Base-by-base conservation (phyloP, 1,139 yeast species). In the Geotrichum citri-aurantii region DNA sequence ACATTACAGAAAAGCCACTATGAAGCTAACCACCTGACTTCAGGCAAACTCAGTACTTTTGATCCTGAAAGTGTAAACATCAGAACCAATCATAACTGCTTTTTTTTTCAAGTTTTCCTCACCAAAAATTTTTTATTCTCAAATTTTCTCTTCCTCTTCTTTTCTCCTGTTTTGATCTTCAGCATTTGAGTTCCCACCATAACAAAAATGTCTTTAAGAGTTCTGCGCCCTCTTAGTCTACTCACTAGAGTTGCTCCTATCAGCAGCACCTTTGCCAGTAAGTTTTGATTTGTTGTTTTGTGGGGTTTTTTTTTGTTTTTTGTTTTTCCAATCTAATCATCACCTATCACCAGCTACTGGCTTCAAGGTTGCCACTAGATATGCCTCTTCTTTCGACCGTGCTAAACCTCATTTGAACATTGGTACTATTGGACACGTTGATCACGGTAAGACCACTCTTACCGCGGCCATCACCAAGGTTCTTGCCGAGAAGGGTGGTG, bases 391-490 rank as follows among this genome's bases (percentile, higher is more conserved):
- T 52, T 69, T 69, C 60, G 68, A 68, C 50, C 66, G 73, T 60
- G 61, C 65, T 60, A 91, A 93, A 80, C 99, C 99, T 54, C 99
- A 93, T 74, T 86, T 93, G 68, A 93, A 93, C 78, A 82, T 92
- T 69, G 98, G 97, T 80, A 92, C 97, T 73, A 92, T 85, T 72
- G 91, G 91, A 66, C 99, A 93, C 76, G 98, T 93, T 68, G 99
- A 93, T 80, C 98, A 93, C 77, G 99, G 99, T 77, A 93, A 93
- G 79, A 92, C 98, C 69, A 92, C 98, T 57, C 82, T 93, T 74
- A 93, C 98, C 62, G 98, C 99, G 65, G 98, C 99, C 70, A 92
- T 93, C 79, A 93, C 99, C 78, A 93, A 93, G 80, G 93, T 90
- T 62, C 82, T 93, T 66, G 81, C 97, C 57, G 83, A 81, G 69